These are phyloP conservation scores for Seiridium cupressi DNA, from an alignment of 2,329 filamentous ascomycete species.

Conservation along the genomic window DNA sequence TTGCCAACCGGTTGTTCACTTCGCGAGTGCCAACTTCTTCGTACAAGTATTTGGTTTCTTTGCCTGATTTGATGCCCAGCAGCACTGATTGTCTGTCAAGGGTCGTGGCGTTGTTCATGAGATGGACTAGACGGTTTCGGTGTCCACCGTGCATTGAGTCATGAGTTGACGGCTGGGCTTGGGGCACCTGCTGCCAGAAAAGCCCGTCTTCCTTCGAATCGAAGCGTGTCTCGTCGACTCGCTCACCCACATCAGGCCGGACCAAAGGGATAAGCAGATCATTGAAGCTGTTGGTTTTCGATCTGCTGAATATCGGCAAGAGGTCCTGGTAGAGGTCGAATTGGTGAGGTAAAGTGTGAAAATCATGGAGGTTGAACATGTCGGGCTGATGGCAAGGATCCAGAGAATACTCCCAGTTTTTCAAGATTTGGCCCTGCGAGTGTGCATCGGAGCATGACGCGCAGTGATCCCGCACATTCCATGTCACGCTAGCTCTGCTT, in stretches of 20 bases:
- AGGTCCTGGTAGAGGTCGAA: conserved; percentile 63
- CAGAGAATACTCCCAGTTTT: conserved; percentile 62
- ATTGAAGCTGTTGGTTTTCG: conserved; percentile 68
- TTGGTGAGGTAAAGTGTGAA: conserved; percentile 65
- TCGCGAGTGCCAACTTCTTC: conserved; percentile 49
- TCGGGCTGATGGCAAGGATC: conserved; percentile 78
- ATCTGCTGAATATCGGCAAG: conserved; percentile 73
- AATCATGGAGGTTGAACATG: conserved; percentile 69
- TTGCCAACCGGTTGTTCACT: conserved; percentile 51
- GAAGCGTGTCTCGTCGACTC: conserved; percentile 49
- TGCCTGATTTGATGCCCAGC: conserved; percentile 41
- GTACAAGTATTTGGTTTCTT: conserved; percentile 49
- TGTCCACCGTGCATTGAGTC: conserved; percentile 66
- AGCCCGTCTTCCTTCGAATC: conserved; percentile 61
- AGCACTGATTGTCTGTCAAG: conserved; percentile 52
- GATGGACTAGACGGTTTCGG: conserved; percentile 68
- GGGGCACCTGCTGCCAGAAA: conserved; percentile 74
- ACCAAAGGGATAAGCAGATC: conserved; percentile 73
- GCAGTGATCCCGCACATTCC: conserved; percentile 66
- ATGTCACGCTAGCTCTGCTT: conserved; percentile 56
- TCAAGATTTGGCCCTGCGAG: conserved; percentile 64
- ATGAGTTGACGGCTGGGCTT: conserved; percentile 44
- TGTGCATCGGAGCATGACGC: conserved; percentile 61
- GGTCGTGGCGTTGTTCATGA: conserved; percentile 57
- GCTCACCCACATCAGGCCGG: conserved; percentile 45